Evolutionary conservation across 2,329 filamentous ascomycete genomes (phyloP).

Genomic region (Blastomyces emzantsi): DNA sequence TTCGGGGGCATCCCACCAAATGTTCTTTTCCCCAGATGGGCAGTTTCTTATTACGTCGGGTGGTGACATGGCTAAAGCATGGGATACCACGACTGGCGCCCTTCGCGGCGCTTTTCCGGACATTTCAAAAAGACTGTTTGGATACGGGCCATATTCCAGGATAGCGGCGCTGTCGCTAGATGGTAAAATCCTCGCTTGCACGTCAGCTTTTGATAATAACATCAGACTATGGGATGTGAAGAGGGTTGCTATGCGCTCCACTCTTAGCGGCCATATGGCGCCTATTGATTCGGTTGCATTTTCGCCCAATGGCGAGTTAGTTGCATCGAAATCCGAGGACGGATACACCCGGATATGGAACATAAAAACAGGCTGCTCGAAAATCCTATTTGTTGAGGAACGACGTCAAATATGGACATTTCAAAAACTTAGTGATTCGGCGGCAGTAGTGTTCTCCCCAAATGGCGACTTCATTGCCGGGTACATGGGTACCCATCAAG

Average conservation of each 20-base stretch:
- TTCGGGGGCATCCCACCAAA: neutral
- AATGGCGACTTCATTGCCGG: conserved; percentile 15
- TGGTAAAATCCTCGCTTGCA: neutral
- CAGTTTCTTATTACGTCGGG: neutral
- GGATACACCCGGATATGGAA: neutral
- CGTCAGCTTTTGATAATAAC: neutral
- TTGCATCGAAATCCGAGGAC: neutral
- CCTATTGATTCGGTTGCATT: too few relatives aligned
- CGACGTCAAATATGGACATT: too few relatives aligned
- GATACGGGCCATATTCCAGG: too few relatives aligned
- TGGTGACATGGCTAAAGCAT: neutral
- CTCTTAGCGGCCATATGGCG: too few relatives aligned
- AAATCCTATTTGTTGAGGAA: too few relatives aligned
- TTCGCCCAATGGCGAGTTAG: neutral
- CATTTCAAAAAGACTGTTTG: too few relatives aligned
- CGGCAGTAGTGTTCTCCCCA: conserved; percentile 13
- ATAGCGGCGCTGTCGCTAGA: neutral
- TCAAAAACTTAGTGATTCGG: too few relatives aligned
- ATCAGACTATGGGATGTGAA: neutral
- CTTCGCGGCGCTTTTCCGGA: neutral
- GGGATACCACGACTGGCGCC: neutral
- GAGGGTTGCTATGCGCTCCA: neutral
- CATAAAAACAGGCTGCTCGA: neutral
- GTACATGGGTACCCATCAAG: conserved; percentile 7
- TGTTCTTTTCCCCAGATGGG: neutral